phyloP scores from a whole-genome alignment of 2,329 filamentous ascomycete genomes.

The Aureobasidium sp. region DNA sequence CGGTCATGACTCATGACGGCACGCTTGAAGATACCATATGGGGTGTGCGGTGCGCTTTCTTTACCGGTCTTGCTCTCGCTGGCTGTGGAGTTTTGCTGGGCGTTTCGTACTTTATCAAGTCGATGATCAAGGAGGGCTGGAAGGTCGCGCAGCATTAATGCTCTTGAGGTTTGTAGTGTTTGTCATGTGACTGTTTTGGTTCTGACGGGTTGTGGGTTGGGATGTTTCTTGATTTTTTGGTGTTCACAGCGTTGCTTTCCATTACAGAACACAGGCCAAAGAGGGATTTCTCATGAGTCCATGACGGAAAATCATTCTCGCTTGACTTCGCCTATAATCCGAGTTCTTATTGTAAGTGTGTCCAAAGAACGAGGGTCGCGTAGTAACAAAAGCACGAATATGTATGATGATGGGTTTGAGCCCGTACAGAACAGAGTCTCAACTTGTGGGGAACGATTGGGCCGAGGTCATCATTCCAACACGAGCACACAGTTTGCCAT shows the following conservation, averaged over 20 bases:
- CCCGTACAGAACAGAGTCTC: neutral
- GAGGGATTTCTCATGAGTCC: neutral
- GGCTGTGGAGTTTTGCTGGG: constrained; percentile 20
- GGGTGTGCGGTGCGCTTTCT: constrained; percentile 23
- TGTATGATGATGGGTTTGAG: neutral
- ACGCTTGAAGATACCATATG: constrained; percentile 13
- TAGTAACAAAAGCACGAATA: neutral
- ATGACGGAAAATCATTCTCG: neutral
- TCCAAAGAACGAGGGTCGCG: neutral
- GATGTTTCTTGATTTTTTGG: neutral
- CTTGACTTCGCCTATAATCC: too few relatives aligned
- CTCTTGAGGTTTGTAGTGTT: neutral
- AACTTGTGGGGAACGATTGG: neutral
- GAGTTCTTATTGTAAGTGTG: neutral
- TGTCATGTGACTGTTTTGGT: neutral
- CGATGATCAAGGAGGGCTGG: constrained; percentile 18
- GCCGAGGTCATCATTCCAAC: neutral
- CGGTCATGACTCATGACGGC: constrained; percentile 16
- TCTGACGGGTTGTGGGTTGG: too few relatives aligned
- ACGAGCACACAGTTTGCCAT: neutral
- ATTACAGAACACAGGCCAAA: neutral
- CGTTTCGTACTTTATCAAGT: constrained; percentile 20
- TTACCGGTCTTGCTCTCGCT: constrained; percentile 22
- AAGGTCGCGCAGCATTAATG: constrained; percentile 14
- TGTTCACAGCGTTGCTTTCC: neutral